A percentile compares a stretch with the other conserved stretches of the same genome.
phyloP scores from a whole-genome alignment of 306 rosid species.

The Ormosia emarginata region DNA sequence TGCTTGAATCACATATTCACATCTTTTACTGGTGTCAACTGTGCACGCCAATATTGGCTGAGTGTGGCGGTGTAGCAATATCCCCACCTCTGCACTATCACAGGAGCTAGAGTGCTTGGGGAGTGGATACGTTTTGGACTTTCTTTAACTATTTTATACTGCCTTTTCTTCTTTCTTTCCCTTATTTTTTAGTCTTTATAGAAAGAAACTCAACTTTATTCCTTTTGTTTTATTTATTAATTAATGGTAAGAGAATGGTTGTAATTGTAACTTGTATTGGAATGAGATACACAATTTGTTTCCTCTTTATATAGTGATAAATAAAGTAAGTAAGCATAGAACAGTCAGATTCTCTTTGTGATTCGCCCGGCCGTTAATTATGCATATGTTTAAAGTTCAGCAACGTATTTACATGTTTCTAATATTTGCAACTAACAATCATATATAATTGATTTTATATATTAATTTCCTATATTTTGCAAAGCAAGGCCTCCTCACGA shows the following conservation, averaged over 20 bases:
- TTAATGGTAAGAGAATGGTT: not conserved
- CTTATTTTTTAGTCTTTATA: not conserved
- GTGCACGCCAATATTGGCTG: conserved; percentile 42
- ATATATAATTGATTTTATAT: not conserved
- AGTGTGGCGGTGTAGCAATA: conserved; percentile 33
- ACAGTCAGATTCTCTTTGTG: not conserved
- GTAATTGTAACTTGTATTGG: not conserved
- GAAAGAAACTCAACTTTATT: conserved; percentile 15
- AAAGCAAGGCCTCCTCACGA: too few species aligned
- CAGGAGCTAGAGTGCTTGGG: not conserved
- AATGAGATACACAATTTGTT: not conserved
- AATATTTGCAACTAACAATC: not conserved
- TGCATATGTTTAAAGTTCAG: not conserved
- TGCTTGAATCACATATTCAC: conserved; percentile 32
- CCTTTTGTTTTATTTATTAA: not conserved
- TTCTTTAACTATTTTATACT: not conserved
- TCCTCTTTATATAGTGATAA: not conserved
- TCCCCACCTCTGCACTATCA: conserved; percentile 34
- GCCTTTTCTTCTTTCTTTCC: not conserved
- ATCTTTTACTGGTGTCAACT: not conserved
- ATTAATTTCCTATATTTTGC: not conserved
- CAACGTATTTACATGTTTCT: not conserved
- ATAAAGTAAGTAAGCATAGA: not conserved
- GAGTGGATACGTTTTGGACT: not conserved
- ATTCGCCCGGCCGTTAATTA: not conserved